phyloP scores from a whole-genome alignment of 495 filamentous ascomycete species.

The Entonaema liquescens region DNA sequence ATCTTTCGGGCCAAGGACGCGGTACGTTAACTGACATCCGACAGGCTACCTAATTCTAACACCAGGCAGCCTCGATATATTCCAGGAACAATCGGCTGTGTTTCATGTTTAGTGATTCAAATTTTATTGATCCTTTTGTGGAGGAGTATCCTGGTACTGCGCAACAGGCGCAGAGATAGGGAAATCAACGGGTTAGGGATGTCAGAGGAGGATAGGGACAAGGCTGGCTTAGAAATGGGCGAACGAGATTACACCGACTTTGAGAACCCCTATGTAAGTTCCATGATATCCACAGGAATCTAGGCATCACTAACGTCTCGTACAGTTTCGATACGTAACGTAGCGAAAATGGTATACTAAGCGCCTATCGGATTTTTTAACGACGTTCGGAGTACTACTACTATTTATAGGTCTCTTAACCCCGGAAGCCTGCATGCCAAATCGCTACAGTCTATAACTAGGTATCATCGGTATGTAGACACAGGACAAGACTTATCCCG shows the following conservation, averaged over 20 bases:
- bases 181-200: constrained; percentile 34
- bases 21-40: constrained; percentile 15
- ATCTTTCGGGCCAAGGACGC: constrained; percentile 64
- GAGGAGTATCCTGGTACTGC: constrained; percentile 30
- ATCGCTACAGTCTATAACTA: too few relatives aligned
- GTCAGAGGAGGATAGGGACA: constrained; percentile 36
- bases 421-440: too few relatives aligned
- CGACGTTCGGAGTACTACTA: too few relatives aligned
- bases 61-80: constrained; percentile 33
- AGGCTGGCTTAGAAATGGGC: constrained; percentile 39
- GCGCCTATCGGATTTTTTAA: too few relatives aligned
- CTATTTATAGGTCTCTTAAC: too few relatives aligned
- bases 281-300: neutral
- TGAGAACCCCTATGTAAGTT: constrained; percentile 37
- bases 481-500: too few relatives aligned
- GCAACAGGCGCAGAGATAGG: constrained; percentile 31
- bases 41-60: neutral
- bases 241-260: constrained; percentile 39
- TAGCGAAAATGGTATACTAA: neutral
- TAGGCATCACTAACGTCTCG: neutral
- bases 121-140: constrained; percentile 26
- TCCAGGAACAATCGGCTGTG: constrained; percentile 22
- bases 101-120: constrained; percentile 25
- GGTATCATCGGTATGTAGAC: too few relatives aligned
- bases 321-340: constrained; percentile 30